Evolutionary conservation across 1,284 basidiomycete species (phyloP).

Genomic region (Ganoderma sinense): DNA sequence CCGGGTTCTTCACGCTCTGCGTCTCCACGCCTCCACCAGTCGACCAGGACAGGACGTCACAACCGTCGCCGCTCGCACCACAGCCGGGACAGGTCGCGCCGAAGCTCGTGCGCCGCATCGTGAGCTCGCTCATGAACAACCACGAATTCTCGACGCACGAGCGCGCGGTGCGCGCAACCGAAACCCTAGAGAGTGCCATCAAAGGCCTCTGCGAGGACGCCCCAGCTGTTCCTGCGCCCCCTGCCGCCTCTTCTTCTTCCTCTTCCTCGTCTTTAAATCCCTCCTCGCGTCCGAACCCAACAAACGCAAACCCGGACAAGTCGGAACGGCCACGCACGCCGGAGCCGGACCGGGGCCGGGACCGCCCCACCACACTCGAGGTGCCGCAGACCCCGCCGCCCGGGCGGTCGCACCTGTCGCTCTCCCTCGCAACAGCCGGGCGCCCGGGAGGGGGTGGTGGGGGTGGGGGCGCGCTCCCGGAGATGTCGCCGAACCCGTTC

Average conservation of each 20-base stretch:
- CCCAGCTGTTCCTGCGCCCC: slow-evolving; percentile 32
- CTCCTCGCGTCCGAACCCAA: background rate
- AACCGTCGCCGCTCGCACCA: slow-evolving; percentile 54
- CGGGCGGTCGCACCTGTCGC: slow-evolving; percentile 26
- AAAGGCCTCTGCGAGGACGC: slow-evolving; percentile 68
- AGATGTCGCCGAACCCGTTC: slow-evolving; percentile 70
- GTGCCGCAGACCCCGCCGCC: slow-evolving; percentile 56
- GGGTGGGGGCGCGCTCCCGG: slow-evolving; percentile 38
- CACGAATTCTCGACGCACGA: slow-evolving; percentile 81
- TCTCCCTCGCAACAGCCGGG: slow-evolving; percentile 8
- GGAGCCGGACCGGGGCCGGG: slow-evolving; percentile 36
- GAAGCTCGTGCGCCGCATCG: slow-evolving; percentile 72
- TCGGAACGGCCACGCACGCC: slow-evolving; percentile 28
- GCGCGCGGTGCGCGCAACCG: slow-evolving; percentile 71
- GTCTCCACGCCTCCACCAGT: slow-evolving; percentile 31
- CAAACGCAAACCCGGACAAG: background rate
- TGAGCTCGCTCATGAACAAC: slow-evolving; percentile 71
- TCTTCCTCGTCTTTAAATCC: slow-evolving; percentile 8
- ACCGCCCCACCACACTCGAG: slow-evolving; percentile 31
- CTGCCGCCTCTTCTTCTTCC: slow-evolving; percentile 37
- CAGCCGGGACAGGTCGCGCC: slow-evolving; percentile 68
- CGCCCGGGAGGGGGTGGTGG: slow-evolving; percentile 1
- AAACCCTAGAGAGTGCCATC: slow-evolving; percentile 72
- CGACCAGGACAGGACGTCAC: slow-evolving; percentile 27
- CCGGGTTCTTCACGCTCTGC: slow-evolving; percentile 86